Base-by-base conservation (phyloP, 2,329 filamentous ascomycete genomes). In the Neocucurbitaria cava region DNA sequence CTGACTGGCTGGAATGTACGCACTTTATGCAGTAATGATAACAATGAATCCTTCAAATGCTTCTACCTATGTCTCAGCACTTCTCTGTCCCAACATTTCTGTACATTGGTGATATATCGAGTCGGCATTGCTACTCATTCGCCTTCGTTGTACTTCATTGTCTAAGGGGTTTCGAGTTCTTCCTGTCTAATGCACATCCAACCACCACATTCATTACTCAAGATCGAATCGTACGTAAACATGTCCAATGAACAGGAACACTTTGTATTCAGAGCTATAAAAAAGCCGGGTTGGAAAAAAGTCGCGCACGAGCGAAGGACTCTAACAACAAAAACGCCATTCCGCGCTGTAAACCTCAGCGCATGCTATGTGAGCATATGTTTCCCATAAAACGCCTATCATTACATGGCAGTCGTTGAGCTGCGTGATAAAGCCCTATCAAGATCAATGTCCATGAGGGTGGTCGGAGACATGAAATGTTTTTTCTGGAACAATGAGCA, bases 321-420 rank as follows among this genome's bases (percentile, higher is more conserved):
- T 35, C 30, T 39, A 15, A 30, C 11, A 5, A 28, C 11, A 5
- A 38, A 61, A 35, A 63, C 62, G 52, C 60, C 58, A 35, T 45
- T 26, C 15, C 43, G 39, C 50, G 55, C 49, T 53, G 21, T 54
- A 43, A n/a, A 36, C 46, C 43, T 30, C 42, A 56, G 53, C 55
- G 41, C 39, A 40, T 61, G 49, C 48, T 28, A 48, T 24, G 20
- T 46, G 42, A 33, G 26, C 28, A 10, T 43, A 24, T 24, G 53
- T 10, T 26, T 3, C 43, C n/a, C n/a, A n/a, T 11, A 49, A 23
- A 50, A 56, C 61, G 41, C 59, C 61, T 52, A 46, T 58, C 48
- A 53, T 56, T 62, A 62, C 46, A 47, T 24, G 40, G 41, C 52
- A 54, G 52, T 38, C 17, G 33, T 20, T n/a, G 5, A 39, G 33